Evolutionary conservation across 2,329 filamentous ascomycete species (phyloP).

Genomic region (Cladosporium sp.): DNA sequence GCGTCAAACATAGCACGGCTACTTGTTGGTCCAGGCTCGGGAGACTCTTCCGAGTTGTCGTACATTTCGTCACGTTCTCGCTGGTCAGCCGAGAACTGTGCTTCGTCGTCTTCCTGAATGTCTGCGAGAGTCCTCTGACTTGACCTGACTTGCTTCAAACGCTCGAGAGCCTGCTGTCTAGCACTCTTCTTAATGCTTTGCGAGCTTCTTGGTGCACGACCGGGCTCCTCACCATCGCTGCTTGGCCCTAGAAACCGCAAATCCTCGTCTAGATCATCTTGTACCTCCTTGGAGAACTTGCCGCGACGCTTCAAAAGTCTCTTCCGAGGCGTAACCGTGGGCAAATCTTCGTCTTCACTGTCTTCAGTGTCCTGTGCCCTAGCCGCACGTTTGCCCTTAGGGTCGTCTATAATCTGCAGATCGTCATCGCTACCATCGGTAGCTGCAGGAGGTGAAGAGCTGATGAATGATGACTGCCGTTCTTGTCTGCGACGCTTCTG

Average conservation of each 20-base stretch:
- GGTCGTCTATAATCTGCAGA: constrained; percentile 19
- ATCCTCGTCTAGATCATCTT: constrained; percentile 43
- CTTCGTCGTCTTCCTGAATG: constrained; percentile 19
- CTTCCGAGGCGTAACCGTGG: constrained; percentile 23
- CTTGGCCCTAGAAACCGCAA: constrained; percentile 38
- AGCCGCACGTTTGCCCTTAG: neutral
- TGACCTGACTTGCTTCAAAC: constrained; percentile 38
- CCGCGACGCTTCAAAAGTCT: constrained; percentile 20
- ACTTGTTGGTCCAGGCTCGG: constrained; percentile 27
- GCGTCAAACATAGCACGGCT: constrained; percentile 45
- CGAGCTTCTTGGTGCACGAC: constrained; percentile 21
- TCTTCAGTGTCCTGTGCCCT: constrained; percentile 6
- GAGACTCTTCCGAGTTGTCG: constrained; percentile 23
- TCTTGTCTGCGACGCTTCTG: constrained; percentile 19
- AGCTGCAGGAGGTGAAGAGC: constrained; percentile 20
- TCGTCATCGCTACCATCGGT: constrained; percentile 28
- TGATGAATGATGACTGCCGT: constrained; percentile 21
- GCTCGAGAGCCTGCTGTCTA: constrained; percentile 40
- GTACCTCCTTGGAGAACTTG: constrained; percentile 28
- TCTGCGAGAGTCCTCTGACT: constrained; percentile 24
- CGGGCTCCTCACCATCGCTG: constrained; percentile 26
- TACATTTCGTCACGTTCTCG: constrained; percentile 25
- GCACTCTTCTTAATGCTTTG: constrained; percentile 31
- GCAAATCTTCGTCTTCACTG: constrained; percentile 19
- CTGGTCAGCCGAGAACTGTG: constrained; percentile 27